These are phyloP conservation scores for Pyrenochaeta sp. DNA, from an alignment of 2,329 filamentous ascomycete genomes.

Conservation along the genomic window DNA sequence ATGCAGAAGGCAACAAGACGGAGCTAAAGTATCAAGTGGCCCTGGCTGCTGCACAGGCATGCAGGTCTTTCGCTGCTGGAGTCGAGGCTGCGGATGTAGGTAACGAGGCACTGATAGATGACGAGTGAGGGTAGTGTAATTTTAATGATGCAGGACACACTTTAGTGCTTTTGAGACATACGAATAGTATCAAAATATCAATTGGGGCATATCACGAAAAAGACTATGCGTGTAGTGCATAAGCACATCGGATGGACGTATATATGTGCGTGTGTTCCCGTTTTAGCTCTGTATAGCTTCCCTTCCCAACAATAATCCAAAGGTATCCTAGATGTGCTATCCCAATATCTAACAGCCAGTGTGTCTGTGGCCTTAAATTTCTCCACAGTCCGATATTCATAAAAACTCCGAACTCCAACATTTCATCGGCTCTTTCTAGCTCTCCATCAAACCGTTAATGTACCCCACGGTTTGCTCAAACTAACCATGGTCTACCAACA, in stretches of 20 bases:
- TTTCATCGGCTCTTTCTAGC: background rate
- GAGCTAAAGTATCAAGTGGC: constrained; percentile 39
- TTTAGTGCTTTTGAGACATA: too few species aligned
- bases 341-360: background rate
- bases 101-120: constrained; percentile 4
- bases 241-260: too few species aligned
- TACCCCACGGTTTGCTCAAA: too few species aligned
- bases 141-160: too few species aligned
- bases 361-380: background rate
- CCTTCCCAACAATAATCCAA: background rate
- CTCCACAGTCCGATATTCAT: background rate
- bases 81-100: constrained; percentile 8
- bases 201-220: too few species aligned
- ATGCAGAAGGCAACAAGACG: constrained; percentile 27
- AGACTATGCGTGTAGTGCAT: too few species aligned
- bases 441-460: background rate
- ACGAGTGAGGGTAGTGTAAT: constrained; percentile 1
- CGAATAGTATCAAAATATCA: too few species aligned
- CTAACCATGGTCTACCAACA: constrained; percentile 62
- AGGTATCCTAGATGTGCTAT: constrained; percentile 9
- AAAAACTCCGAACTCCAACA: background rate
- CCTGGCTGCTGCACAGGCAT: constrained; percentile 26
- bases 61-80: constrained; percentile 22
- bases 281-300: too few species aligned
- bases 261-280: too few species aligned